phyloP scores from a whole-genome alignment of 2,329 filamentous ascomycete species.

The Xylariaceae sp. region DNA sequence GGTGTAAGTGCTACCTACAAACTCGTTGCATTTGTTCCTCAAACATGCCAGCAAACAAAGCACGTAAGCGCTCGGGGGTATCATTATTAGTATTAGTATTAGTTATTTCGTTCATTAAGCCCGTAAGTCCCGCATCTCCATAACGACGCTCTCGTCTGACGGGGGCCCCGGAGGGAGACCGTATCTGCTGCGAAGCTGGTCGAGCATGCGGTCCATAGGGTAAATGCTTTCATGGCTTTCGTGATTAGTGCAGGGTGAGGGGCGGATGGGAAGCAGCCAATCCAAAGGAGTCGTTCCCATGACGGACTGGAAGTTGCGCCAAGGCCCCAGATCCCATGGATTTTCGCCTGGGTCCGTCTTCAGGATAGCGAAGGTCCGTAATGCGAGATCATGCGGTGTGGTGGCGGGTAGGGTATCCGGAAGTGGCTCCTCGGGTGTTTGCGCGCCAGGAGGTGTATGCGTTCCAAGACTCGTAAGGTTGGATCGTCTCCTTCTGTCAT shows the following conservation, averaged over 20 bases:
- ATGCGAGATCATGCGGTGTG: constrained; percentile 43
- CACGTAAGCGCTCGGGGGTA: constrained; percentile 18
- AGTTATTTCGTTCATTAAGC: constrained; percentile 10
- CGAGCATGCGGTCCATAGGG: constrained; percentile 57
- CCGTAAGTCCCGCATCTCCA: constrained; percentile 32
- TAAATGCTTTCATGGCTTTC: constrained; percentile 63
- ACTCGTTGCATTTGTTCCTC: too few species aligned
- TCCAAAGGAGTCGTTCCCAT: constrained; percentile 69
- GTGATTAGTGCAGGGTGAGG: constrained; percentile 69
- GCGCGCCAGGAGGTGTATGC: constrained; percentile 14
- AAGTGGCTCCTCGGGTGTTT: constrained; percentile 6
- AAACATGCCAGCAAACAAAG: too few species aligned
- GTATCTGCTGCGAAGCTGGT: constrained; percentile 46
- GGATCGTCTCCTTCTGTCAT: constrained; percentile 1
- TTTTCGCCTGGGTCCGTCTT: constrained; percentile 70
- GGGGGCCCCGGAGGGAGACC: constrained; percentile 27
- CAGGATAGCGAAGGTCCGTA: constrained; percentile 73
- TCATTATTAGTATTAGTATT: constrained; percentile 18
- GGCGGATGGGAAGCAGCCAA: constrained; percentile 73
- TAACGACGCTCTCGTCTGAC: constrained; percentile 20
- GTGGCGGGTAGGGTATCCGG: constrained; percentile 16
- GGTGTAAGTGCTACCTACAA: too few species aligned
- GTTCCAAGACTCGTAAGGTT: not conserved
- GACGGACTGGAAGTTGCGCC: constrained; percentile 68
- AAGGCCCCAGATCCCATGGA: constrained; percentile 71